These are phyloP conservation scores for Annulohypoxylon truncatum DNA, from an alignment of 2,329 filamentous ascomycete species.

Conservation along the genomic window DNA sequence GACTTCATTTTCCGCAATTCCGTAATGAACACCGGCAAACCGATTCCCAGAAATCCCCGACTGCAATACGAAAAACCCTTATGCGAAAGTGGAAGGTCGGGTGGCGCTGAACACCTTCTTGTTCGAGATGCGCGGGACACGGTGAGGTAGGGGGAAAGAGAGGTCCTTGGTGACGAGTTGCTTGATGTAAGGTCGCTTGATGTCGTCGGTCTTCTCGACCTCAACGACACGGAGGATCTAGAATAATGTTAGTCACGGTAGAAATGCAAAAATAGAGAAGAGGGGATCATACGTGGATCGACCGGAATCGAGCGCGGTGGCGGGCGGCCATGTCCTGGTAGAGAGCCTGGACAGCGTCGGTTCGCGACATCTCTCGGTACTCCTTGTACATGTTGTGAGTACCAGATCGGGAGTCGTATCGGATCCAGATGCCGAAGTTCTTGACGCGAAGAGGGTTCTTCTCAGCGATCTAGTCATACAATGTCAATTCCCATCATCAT, in stretches of 20 bases:
- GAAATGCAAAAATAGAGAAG: slow-evolving; percentile 8
- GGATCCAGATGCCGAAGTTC: slow-evolving; percentile 99
- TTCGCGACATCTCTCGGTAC: slow-evolving; percentile 98
- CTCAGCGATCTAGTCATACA: slow-evolving; percentile 83
- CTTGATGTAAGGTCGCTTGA: slow-evolving; percentile 99
- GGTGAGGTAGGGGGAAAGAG: slow-evolving; percentile 99
- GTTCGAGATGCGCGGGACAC: slow-evolving; percentile 82
- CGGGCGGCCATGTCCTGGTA: slow-evolving; percentile 99
- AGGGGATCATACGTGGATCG: slow-evolving; percentile 84
- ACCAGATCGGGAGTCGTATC: slow-evolving; percentile 99
- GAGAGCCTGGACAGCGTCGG: slow-evolving; percentile 93
- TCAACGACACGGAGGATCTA: slow-evolving; percentile 99
- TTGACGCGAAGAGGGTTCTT: slow-evolving; percentile 99
- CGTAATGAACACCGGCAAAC: slow-evolving; percentile 71
- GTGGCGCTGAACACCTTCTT: slow-evolving; percentile 94
- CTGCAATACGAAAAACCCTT: slow-evolving; percentile 66
- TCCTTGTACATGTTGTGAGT: slow-evolving; percentile 99
- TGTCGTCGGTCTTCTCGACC: slow-evolving; percentile 90
- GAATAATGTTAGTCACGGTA: slow-evolving; percentile 43
- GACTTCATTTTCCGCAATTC: slow-evolving; percentile 65
- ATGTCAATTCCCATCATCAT: slow-evolving; percentile 3
- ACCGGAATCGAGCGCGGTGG: slow-evolving; percentile 97
- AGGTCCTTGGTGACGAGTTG: slow-evolving; percentile 95
- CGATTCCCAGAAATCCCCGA: slow-evolving; percentile 61
- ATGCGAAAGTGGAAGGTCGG: slow-evolving; percentile 98